Evolutionary conservation across 805 yeast genomes (phyloP).

Genomic region (Candida taoyuanica): DNA sequence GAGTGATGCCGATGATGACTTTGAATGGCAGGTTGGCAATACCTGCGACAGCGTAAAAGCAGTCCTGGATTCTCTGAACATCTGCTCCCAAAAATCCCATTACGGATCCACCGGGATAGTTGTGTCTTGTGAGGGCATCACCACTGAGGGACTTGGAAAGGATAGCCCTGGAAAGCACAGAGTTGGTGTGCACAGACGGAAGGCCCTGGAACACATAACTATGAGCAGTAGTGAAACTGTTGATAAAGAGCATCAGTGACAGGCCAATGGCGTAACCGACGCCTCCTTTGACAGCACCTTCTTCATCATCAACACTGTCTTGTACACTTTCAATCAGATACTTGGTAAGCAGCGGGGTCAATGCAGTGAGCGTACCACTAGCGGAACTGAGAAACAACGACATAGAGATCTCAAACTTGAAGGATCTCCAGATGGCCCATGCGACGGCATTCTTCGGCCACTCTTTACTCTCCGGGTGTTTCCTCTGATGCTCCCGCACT

Average conservation of each 20-base stretch:
- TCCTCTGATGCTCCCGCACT: slow-evolving; percentile 24
- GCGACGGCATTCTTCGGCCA: slow-evolving; percentile 22
- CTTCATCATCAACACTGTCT: slow-evolving; percentile 34
- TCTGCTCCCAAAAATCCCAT: slow-evolving; percentile 78
- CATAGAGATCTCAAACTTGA: neutral
- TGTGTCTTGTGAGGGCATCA: slow-evolving; percentile 49
- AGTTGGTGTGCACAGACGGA: neutral
- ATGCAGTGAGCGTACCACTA: slow-evolving; percentile 2
- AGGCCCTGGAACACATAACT: neutral
- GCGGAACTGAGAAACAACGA: neutral
- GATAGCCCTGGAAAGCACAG: slow-evolving; percentile 56
- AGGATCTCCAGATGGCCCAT: slow-evolving; percentile 28
- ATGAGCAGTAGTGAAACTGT: neutral
- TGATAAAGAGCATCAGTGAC: neutral
- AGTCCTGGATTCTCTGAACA: slow-evolving; percentile 64
- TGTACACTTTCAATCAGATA: slow-evolving; percentile 48
- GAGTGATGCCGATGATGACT: slow-evolving; percentile 48
- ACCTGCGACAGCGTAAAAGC: too few species aligned
- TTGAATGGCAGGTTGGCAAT: slow-evolving; percentile 40
- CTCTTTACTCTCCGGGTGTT: slow-evolving; percentile 15
- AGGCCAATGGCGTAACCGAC: slow-evolving; percentile 68
- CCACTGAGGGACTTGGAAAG: slow-evolving; percentile 60
- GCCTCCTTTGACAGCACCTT: slow-evolving; percentile 45
- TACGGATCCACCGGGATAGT: slow-evolving; percentile 59
- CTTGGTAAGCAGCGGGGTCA: slow-evolving; percentile 49